These are phyloP conservation scores for Dispira simplex DNA, from an alignment of 192 early-diverging fungal genomes.

Conservation along the genomic window DNA sequence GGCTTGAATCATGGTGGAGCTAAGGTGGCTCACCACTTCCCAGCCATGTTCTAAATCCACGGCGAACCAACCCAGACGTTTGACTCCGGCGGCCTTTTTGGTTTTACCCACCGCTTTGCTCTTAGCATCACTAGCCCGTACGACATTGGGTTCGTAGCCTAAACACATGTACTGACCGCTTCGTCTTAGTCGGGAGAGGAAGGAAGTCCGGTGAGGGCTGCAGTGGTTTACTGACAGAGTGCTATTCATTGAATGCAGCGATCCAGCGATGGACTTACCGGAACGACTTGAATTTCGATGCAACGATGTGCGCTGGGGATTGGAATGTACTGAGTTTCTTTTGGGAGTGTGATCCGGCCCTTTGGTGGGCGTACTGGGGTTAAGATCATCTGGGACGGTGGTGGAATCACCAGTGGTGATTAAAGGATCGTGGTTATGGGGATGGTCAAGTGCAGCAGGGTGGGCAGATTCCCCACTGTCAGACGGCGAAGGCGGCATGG, in stretches of 20 bases:
- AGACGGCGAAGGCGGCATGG: too few species aligned
- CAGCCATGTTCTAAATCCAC: constrained; percentile 1
- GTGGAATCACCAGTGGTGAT: not conserved
- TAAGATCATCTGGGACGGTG: not conserved
- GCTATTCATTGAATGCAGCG: not conserved
- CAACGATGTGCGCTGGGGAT: not conserved
- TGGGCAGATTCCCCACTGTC: too few species aligned
- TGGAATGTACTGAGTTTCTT: not conserved
- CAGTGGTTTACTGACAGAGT: not conserved
- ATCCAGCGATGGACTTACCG: not conserved
- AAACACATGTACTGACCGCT: not conserved
- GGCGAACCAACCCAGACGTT: constrained; percentile 6
- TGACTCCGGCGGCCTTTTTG: not conserved
- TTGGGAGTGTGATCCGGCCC: not conserved
- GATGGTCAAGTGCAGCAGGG: not conserved
- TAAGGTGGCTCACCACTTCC: not conserved
- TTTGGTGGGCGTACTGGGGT: not conserved
- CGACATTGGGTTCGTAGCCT: constrained; percentile 2
- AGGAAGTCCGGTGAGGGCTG: not conserved
- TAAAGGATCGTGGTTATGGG: not conserved
- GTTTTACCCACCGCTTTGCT: not conserved
- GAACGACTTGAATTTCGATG: not conserved
- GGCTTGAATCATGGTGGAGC: not conserved
- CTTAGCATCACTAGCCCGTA: not conserved
- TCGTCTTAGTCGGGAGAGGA: not conserved